Evolutionary conservation across 2,329 filamentous ascomycete genomes (phyloP), one percentile per base, ranked within the genome.

Genomic region (Lasiodiplodia gonubiensis): DNA sequence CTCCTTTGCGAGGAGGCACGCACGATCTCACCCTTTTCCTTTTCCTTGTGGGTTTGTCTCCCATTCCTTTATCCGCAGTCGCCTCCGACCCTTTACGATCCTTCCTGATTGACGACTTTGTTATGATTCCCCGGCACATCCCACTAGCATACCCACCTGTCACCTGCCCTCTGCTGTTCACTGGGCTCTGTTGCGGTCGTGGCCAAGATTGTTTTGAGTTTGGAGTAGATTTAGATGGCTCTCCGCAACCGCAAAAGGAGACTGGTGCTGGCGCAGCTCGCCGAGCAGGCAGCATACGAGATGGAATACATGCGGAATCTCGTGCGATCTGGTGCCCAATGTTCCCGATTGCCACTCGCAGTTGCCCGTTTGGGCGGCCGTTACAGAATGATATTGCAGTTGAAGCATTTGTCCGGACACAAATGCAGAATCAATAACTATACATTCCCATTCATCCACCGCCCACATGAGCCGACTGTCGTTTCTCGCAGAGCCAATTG

Each of bases 11-110:
- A 61, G 39, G 59, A 21, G 57, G 57, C 39, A n/a, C 57, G 14
- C 42, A 23, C 37, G 14, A 30, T 54, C 39, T 49, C 14, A 12
- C 18, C 25, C 25, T 21, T 48, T 61, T 49, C 11, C 18, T 33
- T n/a, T n/a, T 10, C 30, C 30, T 12, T 63, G 59, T 23, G 42
- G 59, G 46, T 25, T 37, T 39, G 7, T 42, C 48, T 25, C 48
- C 23, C 57, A 33, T 49, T 61, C 57, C 57, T 63, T 63, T 39
- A 30, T 63, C 23, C 59, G 37, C 59, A n/a, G 59, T 63, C 59
- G 59, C 30, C 49, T 35, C 59, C 59, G 59, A 63, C 59, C 59
- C 59, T 63, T 63, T 63, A 63, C 59, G 59, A 63, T 63, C 59
- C 59, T 51, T 63, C 51, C 21, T 37, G 59, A 63, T 63, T 49